Conservation (phyloP, 1,284 basidiomycete genomes). For the Cryptococcus sp. region DNA sequence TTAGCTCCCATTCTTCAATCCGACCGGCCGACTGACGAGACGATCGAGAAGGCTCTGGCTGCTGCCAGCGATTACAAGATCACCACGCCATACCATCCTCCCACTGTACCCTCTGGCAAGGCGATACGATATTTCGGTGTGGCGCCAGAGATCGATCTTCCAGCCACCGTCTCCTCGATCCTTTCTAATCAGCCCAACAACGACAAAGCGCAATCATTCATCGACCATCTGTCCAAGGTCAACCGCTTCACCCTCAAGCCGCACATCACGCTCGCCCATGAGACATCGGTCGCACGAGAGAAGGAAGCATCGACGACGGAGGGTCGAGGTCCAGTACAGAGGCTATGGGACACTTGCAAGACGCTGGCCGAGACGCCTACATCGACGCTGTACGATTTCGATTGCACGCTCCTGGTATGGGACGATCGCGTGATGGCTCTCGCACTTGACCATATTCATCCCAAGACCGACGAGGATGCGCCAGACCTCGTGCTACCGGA, state of each 20-base stretch:
- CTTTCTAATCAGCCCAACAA: conserved; percentile 47
- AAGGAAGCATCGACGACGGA: conserved; percentile 37
- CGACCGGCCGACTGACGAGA: conserved; percentile 52
- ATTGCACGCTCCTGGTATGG: conserved; percentile 65
- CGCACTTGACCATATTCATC: conserved; percentile 56
- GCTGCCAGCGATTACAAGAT: conserved; percentile 44
- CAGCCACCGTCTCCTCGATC: conserved; percentile 39
- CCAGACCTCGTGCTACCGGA: conserved; percentile 46
- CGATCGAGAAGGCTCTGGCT: conserved; percentile 58
- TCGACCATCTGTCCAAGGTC: conserved; percentile 52
- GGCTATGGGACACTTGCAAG: conserved; percentile 63
- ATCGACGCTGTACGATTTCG: conserved; percentile 59
- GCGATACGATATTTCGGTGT: conserved; percentile 67
- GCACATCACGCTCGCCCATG: conserved; percentile 83
- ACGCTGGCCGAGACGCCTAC: conserved; percentile 49
- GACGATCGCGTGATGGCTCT: conserved; percentile 74
- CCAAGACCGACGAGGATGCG: conserved; percentile 31
- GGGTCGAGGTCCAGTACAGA: conserved; percentile 19
- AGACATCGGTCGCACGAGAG: conserved; percentile 52
- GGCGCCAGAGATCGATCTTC: conserved; percentile 60
- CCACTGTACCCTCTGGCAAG: conserved; percentile 38
- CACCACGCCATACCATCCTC: conserved; percentile 31
- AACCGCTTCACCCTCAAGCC: conserved; percentile 59
- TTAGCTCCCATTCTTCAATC: conserved; percentile 52
- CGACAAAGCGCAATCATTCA: conserved; percentile 49